Conservation (phyloP, 805 yeast genomes). For the Cyberlindnera meyerae region DNA sequence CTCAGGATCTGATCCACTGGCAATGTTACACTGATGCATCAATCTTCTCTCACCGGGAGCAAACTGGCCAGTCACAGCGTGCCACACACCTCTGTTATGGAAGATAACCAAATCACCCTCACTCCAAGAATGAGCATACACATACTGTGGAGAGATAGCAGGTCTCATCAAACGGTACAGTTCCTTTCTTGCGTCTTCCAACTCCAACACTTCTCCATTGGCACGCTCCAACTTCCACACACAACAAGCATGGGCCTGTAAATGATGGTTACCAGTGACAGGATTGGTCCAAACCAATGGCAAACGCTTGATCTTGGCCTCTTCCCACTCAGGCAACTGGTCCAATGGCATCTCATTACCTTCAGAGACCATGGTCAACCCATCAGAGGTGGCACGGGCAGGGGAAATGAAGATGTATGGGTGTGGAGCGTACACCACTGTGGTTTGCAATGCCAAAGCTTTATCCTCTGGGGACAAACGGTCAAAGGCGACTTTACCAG, state of each 20-base stretch:
- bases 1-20: slow-evolving; percentile 69
- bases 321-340: slow-evolving; percentile 81
- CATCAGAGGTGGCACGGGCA: slow-evolving; percentile 80
- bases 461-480: slow-evolving; percentile 64
- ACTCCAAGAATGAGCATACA: slow-evolving; percentile 79
- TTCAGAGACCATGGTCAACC: slow-evolving; percentile 80
- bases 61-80: slow-evolving; percentile 87
- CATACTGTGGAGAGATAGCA: slow-evolving; percentile 65
- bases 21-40: slow-evolving; percentile 93
- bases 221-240: slow-evolving; percentile 55
- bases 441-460: slow-evolving; percentile 68
- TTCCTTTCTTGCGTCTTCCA: slow-evolving; percentile 69
- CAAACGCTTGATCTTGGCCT: slow-evolving; percentile 63
- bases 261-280: slow-evolving; percentile 72
- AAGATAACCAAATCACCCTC: slow-evolving; percentile 83
- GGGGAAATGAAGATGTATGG: slow-evolving; percentile 83
- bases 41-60: slow-evolving; percentile 71
- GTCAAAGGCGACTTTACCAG: slow-evolving; percentile 77
- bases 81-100: slow-evolving; percentile 88
- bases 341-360: slow-evolving; percentile 64
- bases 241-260: slow-evolving; percentile 88
- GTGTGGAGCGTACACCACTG: slow-evolving; percentile 86
- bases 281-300: slow-evolving; percentile 95
- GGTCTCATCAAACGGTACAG: slow-evolving; percentile 80
- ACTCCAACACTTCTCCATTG: slow-evolving; percentile 54